phyloP scores from a whole-genome alignment of 805 yeast species.

The Tetrapisispora nanseiensis region DNA sequence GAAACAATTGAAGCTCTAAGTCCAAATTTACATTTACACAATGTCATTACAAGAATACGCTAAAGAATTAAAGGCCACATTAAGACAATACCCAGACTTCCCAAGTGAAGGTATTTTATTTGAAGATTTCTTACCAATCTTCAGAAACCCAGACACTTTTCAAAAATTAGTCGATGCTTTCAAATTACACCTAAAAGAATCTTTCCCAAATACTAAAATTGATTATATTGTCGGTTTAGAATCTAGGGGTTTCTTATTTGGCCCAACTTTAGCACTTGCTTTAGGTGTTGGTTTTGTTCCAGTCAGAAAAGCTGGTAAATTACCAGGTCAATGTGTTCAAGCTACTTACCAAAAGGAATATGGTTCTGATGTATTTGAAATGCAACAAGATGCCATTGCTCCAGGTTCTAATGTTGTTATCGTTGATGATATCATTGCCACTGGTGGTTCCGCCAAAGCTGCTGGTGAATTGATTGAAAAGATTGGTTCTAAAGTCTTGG shows the following conservation, averaged over 20 bases:
- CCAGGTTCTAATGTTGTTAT: slow-evolving; percentile 72
- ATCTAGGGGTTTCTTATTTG: slow-evolving; percentile 93
- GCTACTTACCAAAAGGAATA: slow-evolving; percentile 85
- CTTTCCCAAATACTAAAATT: slow-evolving; percentile 47
- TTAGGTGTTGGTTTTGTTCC: slow-evolving; percentile 89
- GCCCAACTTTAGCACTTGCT: slow-evolving; percentile 88
- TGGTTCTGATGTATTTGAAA: slow-evolving; percentile 81
- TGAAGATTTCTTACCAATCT: slow-evolving; percentile 94
- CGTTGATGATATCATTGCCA: slow-evolving; percentile 95
- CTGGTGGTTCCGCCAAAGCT: slow-evolving; percentile 93
- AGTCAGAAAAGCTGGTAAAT: slow-evolving; percentile 88
- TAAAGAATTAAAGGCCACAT: slow-evolving; percentile 41
- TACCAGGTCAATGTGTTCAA: slow-evolving; percentile 72
- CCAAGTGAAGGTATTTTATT: slow-evolving; percentile 88
- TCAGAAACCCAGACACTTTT: slow-evolving; percentile 72
- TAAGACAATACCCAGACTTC: slow-evolving; percentile 83
- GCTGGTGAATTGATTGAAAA: slow-evolving; percentile 76
- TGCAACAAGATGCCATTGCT: slow-evolving; percentile 75
- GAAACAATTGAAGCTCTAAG: too few species aligned
- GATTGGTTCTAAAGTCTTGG: slow-evolving; percentile 63
- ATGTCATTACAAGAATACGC: slow-evolving; percentile 30
- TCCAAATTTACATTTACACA: not conserved
- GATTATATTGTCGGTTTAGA: slow-evolving; percentile 92
- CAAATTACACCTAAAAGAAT: slow-evolving; percentile 55
- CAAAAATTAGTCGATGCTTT: slow-evolving; percentile 74